Conservation (phyloP, 2,329 filamentous ascomycete species). For the Aspergillus quadrilineatus region DNA sequence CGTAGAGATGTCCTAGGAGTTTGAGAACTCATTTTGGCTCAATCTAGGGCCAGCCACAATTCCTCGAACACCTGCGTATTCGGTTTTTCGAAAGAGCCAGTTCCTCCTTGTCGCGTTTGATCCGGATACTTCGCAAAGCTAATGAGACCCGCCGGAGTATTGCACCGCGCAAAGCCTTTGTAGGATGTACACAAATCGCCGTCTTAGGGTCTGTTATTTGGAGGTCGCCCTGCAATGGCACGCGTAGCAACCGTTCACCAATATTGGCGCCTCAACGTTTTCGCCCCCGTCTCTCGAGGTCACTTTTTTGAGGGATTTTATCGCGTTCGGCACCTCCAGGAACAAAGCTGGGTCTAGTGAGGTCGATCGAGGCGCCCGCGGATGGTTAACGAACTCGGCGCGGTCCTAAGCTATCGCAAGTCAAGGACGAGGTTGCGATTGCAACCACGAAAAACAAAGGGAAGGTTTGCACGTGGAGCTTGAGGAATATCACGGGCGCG, state of each 20-base stretch:
- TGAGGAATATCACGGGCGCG: slow-evolving; percentile 10
- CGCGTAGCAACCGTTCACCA: not conserved
- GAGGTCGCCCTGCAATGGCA: slow-evolving; percentile 5
- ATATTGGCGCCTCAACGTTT: not conserved
- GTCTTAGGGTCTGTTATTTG: not conserved
- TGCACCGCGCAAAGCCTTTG: not conserved
- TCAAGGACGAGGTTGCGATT: slow-evolving; percentile 21
- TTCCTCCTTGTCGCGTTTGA: slow-evolving; percentile 5
- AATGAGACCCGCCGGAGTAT: not conserved
- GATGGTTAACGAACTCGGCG: slow-evolving; percentile 17
- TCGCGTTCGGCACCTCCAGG: not conserved
- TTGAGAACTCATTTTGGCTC: slow-evolving; percentile 22
- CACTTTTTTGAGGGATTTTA: not conserved
- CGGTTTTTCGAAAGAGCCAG: not conserved
- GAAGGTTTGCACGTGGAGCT: not conserved
- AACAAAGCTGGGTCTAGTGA: not conserved
- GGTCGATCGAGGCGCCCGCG: slow-evolving; percentile 2
- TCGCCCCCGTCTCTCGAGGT: not conserved
- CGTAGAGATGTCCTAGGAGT: slow-evolving; percentile 31
- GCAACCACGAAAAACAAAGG: slow-evolving; percentile 12
- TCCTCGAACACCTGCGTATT: not conserved
- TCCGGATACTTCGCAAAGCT: not conserved
- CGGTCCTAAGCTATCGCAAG: slow-evolving; percentile 22
- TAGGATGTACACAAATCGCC: not conserved
- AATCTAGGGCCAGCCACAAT: not conserved